Conservation (phyloP, 1,284 basidiomycete species). For the Marasmius sp. region DNA sequence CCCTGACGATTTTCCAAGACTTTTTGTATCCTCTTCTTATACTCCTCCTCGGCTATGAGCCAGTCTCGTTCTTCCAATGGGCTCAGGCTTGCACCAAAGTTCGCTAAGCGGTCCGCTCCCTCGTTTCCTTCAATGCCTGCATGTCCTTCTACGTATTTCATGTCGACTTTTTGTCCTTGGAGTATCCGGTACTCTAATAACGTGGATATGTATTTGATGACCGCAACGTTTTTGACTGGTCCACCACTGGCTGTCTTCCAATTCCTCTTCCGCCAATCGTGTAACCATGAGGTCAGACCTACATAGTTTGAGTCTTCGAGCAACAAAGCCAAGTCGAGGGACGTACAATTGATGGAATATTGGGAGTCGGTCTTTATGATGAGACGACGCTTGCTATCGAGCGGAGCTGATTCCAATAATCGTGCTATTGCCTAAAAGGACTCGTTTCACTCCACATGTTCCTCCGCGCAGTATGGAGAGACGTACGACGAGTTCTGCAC, state of each 20-base stretch:
- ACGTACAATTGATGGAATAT: conserved; percentile 71
- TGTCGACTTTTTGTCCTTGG: conserved; percentile 50
- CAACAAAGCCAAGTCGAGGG: not conserved
- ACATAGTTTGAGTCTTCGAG: conserved; percentile 3
- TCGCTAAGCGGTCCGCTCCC: conserved; percentile 71
- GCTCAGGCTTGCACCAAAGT: conserved; percentile 46
- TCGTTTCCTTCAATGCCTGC: conserved; percentile 75
- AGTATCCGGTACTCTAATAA: conserved; percentile 49
- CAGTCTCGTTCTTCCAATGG: conserved; percentile 54
- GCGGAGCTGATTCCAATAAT: conserved; percentile 65
- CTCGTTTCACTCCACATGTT: not conserved
- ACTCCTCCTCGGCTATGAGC: conserved; percentile 24
- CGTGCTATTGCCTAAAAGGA: conserved; percentile 68
- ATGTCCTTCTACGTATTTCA: conserved; percentile 75
- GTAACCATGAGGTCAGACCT: conserved; percentile 71
- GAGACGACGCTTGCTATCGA: conserved; percentile 45
- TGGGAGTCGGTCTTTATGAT: conserved; percentile 76
- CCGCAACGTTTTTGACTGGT: conserved; percentile 61
- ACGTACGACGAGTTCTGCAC: conserved; percentile 80
- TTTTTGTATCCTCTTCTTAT: conserved; percentile 2
- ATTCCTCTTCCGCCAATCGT: conserved; percentile 52
- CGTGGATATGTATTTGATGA: conserved; percentile 64
- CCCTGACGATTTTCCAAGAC: conserved; percentile 1
- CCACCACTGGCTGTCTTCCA: conserved; percentile 50
- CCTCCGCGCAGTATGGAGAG: not conserved